These are phyloP conservation scores for Pneumocystis canis DNA, from an alignment of 1,139 yeast species.

Conservation along the genomic window DNA sequence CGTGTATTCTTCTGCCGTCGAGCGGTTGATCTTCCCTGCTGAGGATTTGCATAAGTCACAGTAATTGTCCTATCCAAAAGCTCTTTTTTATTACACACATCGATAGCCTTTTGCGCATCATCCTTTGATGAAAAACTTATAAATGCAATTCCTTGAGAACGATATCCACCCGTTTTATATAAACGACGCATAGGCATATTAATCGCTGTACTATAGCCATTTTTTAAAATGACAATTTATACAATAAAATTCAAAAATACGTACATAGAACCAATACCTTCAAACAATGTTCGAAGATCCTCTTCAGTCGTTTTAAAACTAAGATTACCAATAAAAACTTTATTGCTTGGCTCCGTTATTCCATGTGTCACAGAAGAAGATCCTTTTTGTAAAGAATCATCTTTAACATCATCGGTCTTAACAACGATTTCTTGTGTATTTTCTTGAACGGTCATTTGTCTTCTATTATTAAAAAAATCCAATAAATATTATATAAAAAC, in stretches of 20 bases:
- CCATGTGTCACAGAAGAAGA: not conserved
- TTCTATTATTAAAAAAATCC: not conserved
- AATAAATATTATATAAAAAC: not conserved
- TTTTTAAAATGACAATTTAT: not conserved
- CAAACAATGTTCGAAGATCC: constrained; percentile 18
- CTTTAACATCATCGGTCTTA: not conserved
- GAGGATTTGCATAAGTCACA: not conserved
- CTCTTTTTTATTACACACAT: constrained; percentile 17
- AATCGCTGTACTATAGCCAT: not conserved
- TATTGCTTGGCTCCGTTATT: not conserved
- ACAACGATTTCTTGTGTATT: not conserved
- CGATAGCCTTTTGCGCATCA: constrained; percentile 81
- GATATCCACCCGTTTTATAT: not conserved
- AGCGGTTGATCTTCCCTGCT: not conserved
- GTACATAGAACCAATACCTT: not conserved
- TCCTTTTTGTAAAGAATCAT: not conserved
- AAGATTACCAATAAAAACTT: constrained; percentile 23
- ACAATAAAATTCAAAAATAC: not conserved
- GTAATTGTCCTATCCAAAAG: not conserved
- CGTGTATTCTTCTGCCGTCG: not conserved
- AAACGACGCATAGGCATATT: not conserved
- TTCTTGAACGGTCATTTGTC: not conserved
- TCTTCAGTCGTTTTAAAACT: constrained; percentile 21
- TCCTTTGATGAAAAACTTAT: constrained; percentile 78
- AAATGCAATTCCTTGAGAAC: constrained; percentile 50